These are phyloP conservation scores for Penicillium sp. DNA, from an alignment of 2,329 filamentous ascomycete species.

Conservation along the genomic window DNA sequence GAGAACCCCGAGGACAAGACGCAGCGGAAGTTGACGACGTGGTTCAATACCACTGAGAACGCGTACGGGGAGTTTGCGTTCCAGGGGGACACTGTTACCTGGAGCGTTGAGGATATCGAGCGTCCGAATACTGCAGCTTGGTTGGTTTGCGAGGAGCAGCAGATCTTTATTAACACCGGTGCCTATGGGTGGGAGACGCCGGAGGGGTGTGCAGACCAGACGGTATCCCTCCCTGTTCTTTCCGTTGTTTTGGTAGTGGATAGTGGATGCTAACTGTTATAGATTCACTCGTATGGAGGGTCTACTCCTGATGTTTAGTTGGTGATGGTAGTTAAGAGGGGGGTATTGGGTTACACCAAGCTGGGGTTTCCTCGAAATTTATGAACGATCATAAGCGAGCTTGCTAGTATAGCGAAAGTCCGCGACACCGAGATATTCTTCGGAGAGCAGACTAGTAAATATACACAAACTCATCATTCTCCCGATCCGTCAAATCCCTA, in stretches of 20 bases:
- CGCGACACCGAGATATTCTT: too few species aligned
- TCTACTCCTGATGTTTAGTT: background rate
- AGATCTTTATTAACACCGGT: slow-evolving; percentile 20
- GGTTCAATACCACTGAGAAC: slow-evolving; percentile 19
- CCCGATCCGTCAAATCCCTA: too few species aligned
- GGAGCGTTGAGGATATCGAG: slow-evolving; percentile 15
- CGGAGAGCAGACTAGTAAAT: too few species aligned
- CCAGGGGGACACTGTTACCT: slow-evolving; percentile 19
- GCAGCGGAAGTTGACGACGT: slow-evolving; percentile 18
- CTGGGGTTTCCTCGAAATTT: too few species aligned
- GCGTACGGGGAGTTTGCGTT: slow-evolving; percentile 19
- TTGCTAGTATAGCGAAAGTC: too few species aligned
- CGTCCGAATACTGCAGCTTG: slow-evolving; percentile 19
- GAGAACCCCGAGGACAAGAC: slow-evolving; percentile 14
- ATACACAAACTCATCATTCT: too few species aligned
- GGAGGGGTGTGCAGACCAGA: slow-evolving; percentile 19
- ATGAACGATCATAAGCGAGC: too few species aligned
- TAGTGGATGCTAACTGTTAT: background rate
- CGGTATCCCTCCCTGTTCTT: slow-evolving; percentile 10
- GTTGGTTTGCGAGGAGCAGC: slow-evolving; percentile 17
- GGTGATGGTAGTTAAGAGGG: too few species aligned
- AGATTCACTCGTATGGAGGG: slow-evolving; percentile 14
- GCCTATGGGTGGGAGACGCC: slow-evolving; percentile 17
- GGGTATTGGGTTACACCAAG: too few species aligned
- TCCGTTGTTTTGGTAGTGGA: background rate